A percentile compares a stretch with the other conserved stretches of the same genome.
phyloP scores from a whole-genome alignment of 495 filamentous ascomycete genomes.

The Neurospora sp. region DNA sequence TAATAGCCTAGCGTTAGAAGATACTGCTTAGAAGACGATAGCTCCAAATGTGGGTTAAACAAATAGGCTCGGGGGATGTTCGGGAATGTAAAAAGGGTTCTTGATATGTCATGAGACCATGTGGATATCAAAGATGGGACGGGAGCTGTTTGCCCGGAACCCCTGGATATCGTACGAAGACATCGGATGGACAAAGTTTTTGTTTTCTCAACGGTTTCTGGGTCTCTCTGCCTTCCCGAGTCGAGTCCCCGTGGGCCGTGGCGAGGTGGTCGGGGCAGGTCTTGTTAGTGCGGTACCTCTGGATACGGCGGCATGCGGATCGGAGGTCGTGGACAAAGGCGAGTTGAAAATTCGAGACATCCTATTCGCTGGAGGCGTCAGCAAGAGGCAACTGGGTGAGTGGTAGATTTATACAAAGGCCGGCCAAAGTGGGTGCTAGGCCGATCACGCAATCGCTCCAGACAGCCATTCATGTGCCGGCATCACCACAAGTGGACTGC shows the following conservation, averaged over 20 bases:
- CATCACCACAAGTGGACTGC: conserved; percentile 5
- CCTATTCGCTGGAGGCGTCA: conserved; percentile 18
- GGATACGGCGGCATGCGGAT: background rate
- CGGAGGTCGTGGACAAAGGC: background rate
- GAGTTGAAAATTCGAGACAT: conserved; percentile 17
- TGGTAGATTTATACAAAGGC: background rate
- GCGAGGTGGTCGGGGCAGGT: background rate
- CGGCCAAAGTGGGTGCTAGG: conserved; percentile 8
- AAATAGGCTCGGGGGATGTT: background rate
- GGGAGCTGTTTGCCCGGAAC: background rate
- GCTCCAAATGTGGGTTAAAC: background rate
- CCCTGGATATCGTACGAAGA: background rate
- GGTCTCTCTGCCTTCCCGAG: background rate
- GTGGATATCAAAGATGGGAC: background rate
- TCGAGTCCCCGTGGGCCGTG: background rate
- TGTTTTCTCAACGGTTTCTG: background rate
- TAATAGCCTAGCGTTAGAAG: too few species aligned
- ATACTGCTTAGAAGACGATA: too few species aligned
- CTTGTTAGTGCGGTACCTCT: background rate
- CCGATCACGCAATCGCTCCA: conserved; percentile 26
- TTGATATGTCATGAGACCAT: background rate
- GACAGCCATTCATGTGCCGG: background rate
- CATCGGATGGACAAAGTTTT: background rate
- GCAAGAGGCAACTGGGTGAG: conserved; percentile 15
- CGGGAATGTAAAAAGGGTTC: background rate